Percentiles rank a stretch among this genome's conserved stretches.
These are phyloP conservation scores for Podospora anserina DNA, from an alignment of 495 filamentous ascomycete genomes.

Conservation along the genomic window DNA sequence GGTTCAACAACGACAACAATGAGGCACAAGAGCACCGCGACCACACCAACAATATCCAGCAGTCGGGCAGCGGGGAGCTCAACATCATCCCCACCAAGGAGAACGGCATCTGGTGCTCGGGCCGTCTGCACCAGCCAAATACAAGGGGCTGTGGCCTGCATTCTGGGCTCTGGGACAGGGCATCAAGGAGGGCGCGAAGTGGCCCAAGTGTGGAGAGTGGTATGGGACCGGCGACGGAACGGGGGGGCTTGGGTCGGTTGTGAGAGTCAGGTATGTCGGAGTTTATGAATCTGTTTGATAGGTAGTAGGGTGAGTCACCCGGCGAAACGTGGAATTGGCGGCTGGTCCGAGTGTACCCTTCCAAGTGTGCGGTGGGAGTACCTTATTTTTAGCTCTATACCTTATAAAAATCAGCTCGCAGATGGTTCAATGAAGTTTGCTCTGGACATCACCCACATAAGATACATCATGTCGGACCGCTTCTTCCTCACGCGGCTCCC, in stretches of 20 bases:
- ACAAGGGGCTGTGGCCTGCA: neutral
- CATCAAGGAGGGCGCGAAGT: neutral
- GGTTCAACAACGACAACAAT: neutral
- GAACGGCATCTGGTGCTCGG: neutral
- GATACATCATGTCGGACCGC: too few relatives aligned
- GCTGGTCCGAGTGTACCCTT: too few relatives aligned
- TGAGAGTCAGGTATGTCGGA: neutral
- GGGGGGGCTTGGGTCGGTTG: neutral
- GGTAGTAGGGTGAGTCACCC: too few relatives aligned
- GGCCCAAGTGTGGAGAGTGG: conserved; percentile 7
- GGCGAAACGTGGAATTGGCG: too few relatives aligned
- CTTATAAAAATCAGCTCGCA: too few relatives aligned
- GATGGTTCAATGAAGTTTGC: too few relatives aligned
- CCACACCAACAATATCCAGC: neutral
- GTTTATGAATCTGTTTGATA: neutral
- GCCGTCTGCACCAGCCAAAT: neutral
- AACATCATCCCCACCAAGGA: neutral
- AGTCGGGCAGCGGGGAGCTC: neutral
- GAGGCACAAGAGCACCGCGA: neutral
- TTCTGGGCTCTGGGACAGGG: neutral
- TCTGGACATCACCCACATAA: too few relatives aligned
- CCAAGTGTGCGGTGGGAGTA: too few relatives aligned
- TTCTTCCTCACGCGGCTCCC: neutral
- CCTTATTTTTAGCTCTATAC: too few relatives aligned
- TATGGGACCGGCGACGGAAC: neutral